Base-by-base conservation (phyloP, 1,139 yeast genomes). In the Tardiomyces digboiensis region DNA sequence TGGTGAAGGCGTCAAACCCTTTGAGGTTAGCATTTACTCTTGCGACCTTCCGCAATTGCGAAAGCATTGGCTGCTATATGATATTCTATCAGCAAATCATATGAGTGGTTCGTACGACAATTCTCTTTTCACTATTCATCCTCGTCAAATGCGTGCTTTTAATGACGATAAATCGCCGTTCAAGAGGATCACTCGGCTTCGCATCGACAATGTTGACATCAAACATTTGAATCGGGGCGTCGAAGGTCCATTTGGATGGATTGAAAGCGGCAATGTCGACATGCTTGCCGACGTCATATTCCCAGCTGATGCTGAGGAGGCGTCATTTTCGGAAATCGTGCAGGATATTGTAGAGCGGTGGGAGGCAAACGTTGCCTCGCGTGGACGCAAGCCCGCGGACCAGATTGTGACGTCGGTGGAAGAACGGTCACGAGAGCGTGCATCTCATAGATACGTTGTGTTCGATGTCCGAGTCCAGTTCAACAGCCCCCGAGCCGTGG, bases 231-330 rank as follows among this genome's bases (percentile, higher is more conserved):
- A 91, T 58, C 75, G 85, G 1, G 97, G 97, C 0, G 73, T 86
- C 43, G 82, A 81, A 44, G 98, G 98, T 0, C 96, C 97, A 5
- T 86, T 91, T 64, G 97, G 97, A 2, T 91, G 98, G 98, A 89
- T 91, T 46, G 80, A 87, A 7, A 74, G 76, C 49, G 98, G 98
- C 7, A 79, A 79, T 46, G 97, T 89, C 19, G 97, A 91, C 62
- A 82, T 91, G 80, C 67, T 85, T 51, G 97, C 96, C 7, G 97
- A 91, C 59, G 78, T 89, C 10, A 78, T 81, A 75, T 79, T 86
- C 1, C 94, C 95, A 0, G 74, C 75, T 40, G 82, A 78, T 47
- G 67, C 68, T 23, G 72, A 70, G 38, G 71, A 72, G 40, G 56
- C 73, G 42, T 58, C 61, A n/a, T 49, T 64, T 16, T 51, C 58